These are phyloP conservation scores for Penicillium coprophilum DNA, from an alignment of 495 filamentous ascomycete species.

Conservation along the genomic window DNA sequence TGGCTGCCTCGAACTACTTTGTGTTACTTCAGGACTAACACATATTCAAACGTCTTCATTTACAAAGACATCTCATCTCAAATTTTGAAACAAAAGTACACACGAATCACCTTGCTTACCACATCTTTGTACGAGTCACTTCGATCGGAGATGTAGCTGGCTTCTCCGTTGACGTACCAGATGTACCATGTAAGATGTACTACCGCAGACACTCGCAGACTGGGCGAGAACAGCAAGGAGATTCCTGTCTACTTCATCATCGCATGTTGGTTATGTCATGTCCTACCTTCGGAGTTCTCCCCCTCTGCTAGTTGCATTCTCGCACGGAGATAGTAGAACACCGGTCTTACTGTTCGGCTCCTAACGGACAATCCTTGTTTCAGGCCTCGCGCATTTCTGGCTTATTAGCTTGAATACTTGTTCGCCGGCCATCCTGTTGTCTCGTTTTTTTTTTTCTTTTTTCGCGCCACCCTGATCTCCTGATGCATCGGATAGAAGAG, in stretches of 20 bases:
- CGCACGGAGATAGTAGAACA: conserved; percentile 1
- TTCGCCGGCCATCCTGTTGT: conserved; percentile 24
- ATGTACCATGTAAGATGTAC: conserved; percentile 5
- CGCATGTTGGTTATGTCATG: conserved; percentile 28
- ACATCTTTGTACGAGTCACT: conserved; percentile 6
- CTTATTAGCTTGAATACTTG: conserved; percentile 3
- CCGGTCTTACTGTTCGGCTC: conserved; percentile 2
- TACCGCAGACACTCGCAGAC: conserved; percentile 3
- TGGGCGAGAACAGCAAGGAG: conserved; percentile 23
- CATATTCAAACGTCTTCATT: background rate
- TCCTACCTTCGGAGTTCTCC: conserved; percentile 21
- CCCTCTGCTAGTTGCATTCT: background rate
- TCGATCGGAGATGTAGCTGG: background rate
- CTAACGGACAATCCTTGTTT: conserved; percentile 14
- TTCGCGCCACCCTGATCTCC: conserved; percentile 25
- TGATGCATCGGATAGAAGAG: conserved; percentile 15
- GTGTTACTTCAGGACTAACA: background rate
- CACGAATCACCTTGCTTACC: background rate
- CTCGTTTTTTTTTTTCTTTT: conserved; percentile 6
- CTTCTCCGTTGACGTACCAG: conserved; percentile 4
- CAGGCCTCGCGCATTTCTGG: conserved; percentile 1
- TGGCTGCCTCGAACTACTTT: conserved; percentile 8
- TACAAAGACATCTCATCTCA: background rate
- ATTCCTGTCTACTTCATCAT: conserved; percentile 10
- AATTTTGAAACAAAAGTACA: background rate